A percentile compares a stretch with the other conserved stretches of the same genome.
phyloP scores from a whole-genome alignment of 2,329 filamentous ascomycete species.

The Fusarium lateritium region DNA sequence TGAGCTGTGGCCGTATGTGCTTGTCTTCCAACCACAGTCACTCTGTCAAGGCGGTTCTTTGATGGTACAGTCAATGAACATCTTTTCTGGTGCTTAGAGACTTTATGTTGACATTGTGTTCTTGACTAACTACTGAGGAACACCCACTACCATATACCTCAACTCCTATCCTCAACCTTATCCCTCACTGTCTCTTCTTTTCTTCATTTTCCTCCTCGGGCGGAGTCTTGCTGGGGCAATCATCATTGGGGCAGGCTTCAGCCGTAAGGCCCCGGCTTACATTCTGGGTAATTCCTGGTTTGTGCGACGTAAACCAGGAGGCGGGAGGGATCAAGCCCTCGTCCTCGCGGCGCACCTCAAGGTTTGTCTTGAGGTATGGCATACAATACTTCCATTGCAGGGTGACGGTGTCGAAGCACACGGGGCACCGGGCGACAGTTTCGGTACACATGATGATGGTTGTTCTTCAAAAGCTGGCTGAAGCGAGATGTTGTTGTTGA shows the following conservation, averaged over 20 bases:
- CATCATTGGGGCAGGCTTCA: slow-evolving; percentile 6
- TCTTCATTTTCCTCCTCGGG: slow-evolving; percentile 6
- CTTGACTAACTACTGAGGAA: too few relatives aligned
- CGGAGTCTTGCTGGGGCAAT: slow-evolving; percentile 13
- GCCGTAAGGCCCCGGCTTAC: not conserved
- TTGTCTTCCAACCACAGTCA: too few relatives aligned
- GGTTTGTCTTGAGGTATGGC: slow-evolving; percentile 11
- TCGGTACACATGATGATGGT: slow-evolving; percentile 11
- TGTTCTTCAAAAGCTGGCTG: not conserved
- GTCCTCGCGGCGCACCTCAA: not conserved
- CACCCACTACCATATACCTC: too few relatives aligned
- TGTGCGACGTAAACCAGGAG: slow-evolving; percentile 7
- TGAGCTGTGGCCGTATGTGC: too few relatives aligned
- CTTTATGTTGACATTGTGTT: too few relatives aligned
- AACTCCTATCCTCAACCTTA: too few relatives aligned
- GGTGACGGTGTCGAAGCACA: slow-evolving; percentile 12
- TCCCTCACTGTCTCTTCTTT: not conserved
- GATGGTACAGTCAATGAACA: too few relatives aligned
- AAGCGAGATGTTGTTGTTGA: accelerated
- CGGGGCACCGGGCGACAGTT: slow-evolving; percentile 6
- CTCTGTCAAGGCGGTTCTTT: too few relatives aligned
- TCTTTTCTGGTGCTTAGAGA: too few relatives aligned
- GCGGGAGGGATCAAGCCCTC: not conserved
- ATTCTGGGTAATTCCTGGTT: not conserved
- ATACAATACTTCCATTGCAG: slow-evolving; percentile 19